phyloP scores from a whole-genome alignment of 2,329 filamentous ascomycete genomes.

The Sphaceloma murrayae region DNA sequence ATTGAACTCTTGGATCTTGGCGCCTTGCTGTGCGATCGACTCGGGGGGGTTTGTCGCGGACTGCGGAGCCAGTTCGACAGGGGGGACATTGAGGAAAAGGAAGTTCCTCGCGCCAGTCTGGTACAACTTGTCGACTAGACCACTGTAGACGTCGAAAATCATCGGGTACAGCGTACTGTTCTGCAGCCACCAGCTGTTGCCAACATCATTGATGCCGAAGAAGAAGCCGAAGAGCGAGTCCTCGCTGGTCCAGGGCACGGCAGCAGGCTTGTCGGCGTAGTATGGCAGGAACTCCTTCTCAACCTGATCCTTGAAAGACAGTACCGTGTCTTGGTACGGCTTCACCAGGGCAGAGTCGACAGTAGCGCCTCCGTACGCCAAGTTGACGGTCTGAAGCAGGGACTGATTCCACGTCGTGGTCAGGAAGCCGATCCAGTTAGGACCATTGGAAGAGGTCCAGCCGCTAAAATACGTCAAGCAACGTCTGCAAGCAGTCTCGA shows the following conservation, averaged over 20 bases:
- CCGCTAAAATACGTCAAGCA: slow-evolving; percentile 18
- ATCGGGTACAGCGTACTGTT: slow-evolving; percentile 28
- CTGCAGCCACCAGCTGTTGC: slow-evolving; percentile 38
- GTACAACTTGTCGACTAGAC: slow-evolving; percentile 35
- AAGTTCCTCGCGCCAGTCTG: slow-evolving; percentile 41
- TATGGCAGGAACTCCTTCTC: slow-evolving; percentile 34
- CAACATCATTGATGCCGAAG: slow-evolving; percentile 50
- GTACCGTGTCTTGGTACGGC: slow-evolving; percentile 41
- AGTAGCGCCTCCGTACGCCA: slow-evolving; percentile 41
- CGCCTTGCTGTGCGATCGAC: slow-evolving; percentile 26
- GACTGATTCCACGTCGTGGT: slow-evolving; percentile 38
- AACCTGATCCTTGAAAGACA: slow-evolving; percentile 45
- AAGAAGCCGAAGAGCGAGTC: slow-evolving; percentile 43
- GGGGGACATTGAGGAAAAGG: slow-evolving; percentile 39
- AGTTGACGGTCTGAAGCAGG: slow-evolving; percentile 42
- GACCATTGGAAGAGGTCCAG: slow-evolving; percentile 32
- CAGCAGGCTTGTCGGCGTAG: slow-evolving; percentile 31
- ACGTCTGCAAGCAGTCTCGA: neutral
- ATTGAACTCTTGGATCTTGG: slow-evolving; percentile 46
- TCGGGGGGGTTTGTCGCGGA: slow-evolving; percentile 34
- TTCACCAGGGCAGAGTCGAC: slow-evolving; percentile 40
- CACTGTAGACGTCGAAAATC: slow-evolving; percentile 32
- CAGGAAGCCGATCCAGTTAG: slow-evolving; percentile 48
- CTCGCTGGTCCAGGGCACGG: slow-evolving; percentile 35
- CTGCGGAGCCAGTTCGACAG: slow-evolving; percentile 45